Evolutionary conservation across 805 yeast species (phyloP).

Genomic region (Komagataella phaffii): DNA sequence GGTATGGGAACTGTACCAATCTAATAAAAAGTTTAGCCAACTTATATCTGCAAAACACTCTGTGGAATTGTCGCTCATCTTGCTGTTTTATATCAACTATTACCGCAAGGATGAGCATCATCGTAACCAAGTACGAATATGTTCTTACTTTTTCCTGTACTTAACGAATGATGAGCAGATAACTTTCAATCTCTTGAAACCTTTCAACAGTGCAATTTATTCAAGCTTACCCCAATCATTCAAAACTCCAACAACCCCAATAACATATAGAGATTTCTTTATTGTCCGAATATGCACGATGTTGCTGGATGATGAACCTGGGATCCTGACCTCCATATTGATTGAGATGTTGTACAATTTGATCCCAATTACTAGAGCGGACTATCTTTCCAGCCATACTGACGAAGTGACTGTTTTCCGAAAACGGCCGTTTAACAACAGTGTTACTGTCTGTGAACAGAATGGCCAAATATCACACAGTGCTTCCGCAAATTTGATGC

Average conservation of each 20-base stretch:
- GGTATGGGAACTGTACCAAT: conserved; percentile 66
- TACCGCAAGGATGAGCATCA: conserved; percentile 25
- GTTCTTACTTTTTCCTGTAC: conserved; percentile 38
- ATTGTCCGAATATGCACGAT: conserved; percentile 37
- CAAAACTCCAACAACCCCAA: conserved; percentile 23
- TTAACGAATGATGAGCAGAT: conserved; percentile 24
- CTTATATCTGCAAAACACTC: conserved; percentile 32
- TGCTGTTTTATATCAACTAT: conserved; percentile 44
- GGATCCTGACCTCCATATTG: conserved; percentile 29
- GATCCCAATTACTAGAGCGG: conserved; percentile 19
- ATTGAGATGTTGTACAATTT: conserved; percentile 52
- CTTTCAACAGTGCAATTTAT: conserved; percentile 29
- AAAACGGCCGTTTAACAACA: background rate
- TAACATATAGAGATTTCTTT: conserved; percentile 52
- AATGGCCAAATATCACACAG: conserved; percentile 25
- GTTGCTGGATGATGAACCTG: conserved; percentile 20
- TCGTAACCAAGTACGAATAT: conserved; percentile 31
- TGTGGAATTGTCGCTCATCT: conserved; percentile 36
- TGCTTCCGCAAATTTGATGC: conserved; percentile 31
- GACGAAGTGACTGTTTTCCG: background rate
- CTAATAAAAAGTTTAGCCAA: conserved; percentile 44
- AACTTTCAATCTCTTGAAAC: conserved; percentile 25
- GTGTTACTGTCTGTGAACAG: background rate
- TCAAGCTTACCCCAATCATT: conserved; percentile 37
- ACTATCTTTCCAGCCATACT: background rate